phyloP scores from a whole-genome alignment of 2,329 filamentous ascomycete genomes.

The Fusarium sp. region DNA sequence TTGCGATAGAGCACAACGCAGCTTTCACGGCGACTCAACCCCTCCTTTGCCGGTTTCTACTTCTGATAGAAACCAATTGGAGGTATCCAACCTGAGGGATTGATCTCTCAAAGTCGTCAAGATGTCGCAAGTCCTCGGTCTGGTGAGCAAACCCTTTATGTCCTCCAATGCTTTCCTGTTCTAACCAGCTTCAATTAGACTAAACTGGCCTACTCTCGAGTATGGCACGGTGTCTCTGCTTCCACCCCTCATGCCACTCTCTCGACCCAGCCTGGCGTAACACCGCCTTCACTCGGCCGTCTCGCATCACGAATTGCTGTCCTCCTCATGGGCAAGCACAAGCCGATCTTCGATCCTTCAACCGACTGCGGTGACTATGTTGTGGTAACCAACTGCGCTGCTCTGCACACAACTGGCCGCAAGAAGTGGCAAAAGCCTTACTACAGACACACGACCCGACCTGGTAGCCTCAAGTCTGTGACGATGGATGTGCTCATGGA shows the following conservation, averaged over 20 bases:
- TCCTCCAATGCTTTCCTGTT: constrained; percentile 16
- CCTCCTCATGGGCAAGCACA: constrained; percentile 98
- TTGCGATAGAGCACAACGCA: constrained; percentile 40
- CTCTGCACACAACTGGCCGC: constrained; percentile 89
- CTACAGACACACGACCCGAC: constrained; percentile 93
- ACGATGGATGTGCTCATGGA: constrained; percentile 96
- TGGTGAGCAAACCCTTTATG: constrained; percentile 65
- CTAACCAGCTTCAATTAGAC: constrained; percentile 71
- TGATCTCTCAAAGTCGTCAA: constrained; percentile 49
- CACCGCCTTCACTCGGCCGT: constrained; percentile 87
- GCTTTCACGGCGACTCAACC: constrained; percentile 36
- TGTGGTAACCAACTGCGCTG: constrained; percentile 89
- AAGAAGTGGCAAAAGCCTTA: constrained; percentile 96
- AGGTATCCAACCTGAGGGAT: constrained; percentile 33
- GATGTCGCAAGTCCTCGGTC: constrained; percentile 86
- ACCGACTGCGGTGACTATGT: constrained; percentile 99
- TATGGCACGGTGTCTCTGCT: constrained; percentile 91
- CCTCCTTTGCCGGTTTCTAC: constrained; percentile 22
- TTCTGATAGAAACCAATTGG: constrained; percentile 31
- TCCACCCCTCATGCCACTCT: constrained; percentile 75
- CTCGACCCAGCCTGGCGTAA: constrained; percentile 69
- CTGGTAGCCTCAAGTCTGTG: constrained; percentile 87
- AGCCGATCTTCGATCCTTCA: constrained; percentile 96
- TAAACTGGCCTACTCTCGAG: constrained; percentile 93
- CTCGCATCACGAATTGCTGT: constrained; percentile 89